A percentile compares a stretch with the other conserved stretches of the same genome.
Conservation (phyloP, 345 rosid species). For the Lenwebbia sp. region DNA sequence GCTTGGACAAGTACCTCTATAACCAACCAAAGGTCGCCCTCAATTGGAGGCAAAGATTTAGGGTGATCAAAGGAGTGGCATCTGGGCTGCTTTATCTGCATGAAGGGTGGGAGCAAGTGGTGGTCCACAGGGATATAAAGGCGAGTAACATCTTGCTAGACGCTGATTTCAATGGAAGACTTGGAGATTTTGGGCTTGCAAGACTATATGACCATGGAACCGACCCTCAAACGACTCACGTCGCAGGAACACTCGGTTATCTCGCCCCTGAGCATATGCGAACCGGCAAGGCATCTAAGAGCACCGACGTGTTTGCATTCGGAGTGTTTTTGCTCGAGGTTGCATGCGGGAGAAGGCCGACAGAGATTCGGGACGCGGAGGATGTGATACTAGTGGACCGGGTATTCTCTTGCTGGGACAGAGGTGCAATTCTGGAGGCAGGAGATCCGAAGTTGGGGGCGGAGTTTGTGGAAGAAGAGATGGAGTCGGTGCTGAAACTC, state of each 20-base stretch:
- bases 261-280: constrained; percentile 32
- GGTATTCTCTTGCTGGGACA: constrained; percentile 24
- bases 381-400: constrained; percentile 21
- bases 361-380: constrained; percentile 3
- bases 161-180: constrained; percentile 17
- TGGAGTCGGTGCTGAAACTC: constrained; percentile 32
- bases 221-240: constrained; percentile 24
- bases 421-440: constrained; percentile 16
- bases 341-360: constrained; percentile 37
- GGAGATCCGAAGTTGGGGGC: constrained; percentile 25
- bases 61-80: constrained; percentile 30
- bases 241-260: constrained; percentile 40
- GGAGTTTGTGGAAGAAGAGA: constrained; percentile 8
- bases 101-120: constrained; percentile 38
- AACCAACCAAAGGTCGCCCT: constrained; percentile 13
- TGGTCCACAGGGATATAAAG: constrained; percentile 38
- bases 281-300: constrained; percentile 26
- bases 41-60: constrained; percentile 25
- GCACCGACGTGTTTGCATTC: constrained; percentile 33
- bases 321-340: constrained; percentile 43
- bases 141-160: constrained; percentile 42
- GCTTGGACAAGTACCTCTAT: constrained; percentile 35
- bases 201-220: constrained; percentile 25
- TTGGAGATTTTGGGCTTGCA: constrained; percentile 48
- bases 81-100: constrained; percentile 36